Evolutionary conservation across 257 asterid species (phyloP), one percentile per base, ranked within the genome.

Genomic region (Eustoma russellianum): DNA sequence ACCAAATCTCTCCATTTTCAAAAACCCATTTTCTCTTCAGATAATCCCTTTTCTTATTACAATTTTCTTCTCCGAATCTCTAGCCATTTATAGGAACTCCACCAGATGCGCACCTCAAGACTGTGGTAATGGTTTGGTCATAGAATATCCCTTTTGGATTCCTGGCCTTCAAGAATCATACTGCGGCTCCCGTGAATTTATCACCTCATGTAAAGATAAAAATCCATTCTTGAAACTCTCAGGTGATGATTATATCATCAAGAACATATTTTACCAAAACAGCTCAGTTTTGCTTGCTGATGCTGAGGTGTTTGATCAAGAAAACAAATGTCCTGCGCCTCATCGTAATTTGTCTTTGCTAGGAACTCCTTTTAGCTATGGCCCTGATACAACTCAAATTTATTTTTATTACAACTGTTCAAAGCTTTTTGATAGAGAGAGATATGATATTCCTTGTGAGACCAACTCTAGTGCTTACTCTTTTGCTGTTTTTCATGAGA

Each of bases 91-190:
- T 52, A 33, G 62, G 15, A 68, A 61, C 61, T 69, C 60, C 14
- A 64, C 54, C 18, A 2, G 53, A 18, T 81, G 87, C 48, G 15
- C 5, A n/a, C 60, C 78, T 18, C 78, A 51, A 35, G 62, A 43
- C 11, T 84, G 87, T 53, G 72, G 81, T 33, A 62, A 76, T 45
- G 78, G 74, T 41, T 47, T 75, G 17, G 51, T 46, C 7, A 63
- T 81, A 53, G 65, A 63, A 14, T 62, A 52, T 54, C 90, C 94
- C 17, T 83, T 83, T 30, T 78, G 86, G 87, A 77, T 83, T 48
- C 75, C 73, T 10, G 54, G 53, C 53, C 59, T 53, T 44, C 81
- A 81, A 43, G 63, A 69, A 19, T 53, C 79, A 45, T 15, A 33
- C 14, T 81, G 90, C 44, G 90, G 94, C 11, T 53, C 53, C 19